These are phyloP conservation scores for Marasmius tenuissimus DNA, from an alignment of 1,284 basidiomycete genomes.

Conservation along the genomic window DNA sequence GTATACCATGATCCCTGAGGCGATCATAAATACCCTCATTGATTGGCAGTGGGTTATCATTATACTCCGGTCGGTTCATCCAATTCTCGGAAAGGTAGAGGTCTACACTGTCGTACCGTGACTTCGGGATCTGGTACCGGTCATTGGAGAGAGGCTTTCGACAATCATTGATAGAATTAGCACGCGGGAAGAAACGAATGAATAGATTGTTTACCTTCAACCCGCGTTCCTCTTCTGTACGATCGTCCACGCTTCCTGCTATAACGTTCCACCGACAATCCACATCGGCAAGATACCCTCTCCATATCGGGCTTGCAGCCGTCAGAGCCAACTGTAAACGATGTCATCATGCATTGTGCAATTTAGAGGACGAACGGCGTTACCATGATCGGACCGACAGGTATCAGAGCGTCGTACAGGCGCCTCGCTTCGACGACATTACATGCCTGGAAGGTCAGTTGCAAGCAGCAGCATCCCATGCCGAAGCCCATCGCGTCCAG, in stretches of 20 bases:
- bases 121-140: constrained; percentile 87
- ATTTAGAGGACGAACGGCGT: constrained; percentile 19
- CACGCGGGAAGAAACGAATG: constrained; percentile 8
- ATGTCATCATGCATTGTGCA: constrained; percentile 4
- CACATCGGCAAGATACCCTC: constrained; percentile 94
- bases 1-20: constrained; percentile 71
- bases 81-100: constrained; percentile 89
- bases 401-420: constrained; percentile 94
- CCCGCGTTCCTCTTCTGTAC: constrained; percentile 93
- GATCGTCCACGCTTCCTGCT: constrained; percentile 94
- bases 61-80: constrained; percentile 90
- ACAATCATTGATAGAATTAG: neutral
- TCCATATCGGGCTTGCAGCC: constrained; percentile 92
- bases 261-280: constrained; percentile 99
- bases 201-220: constrained; percentile 53
- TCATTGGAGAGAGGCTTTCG: constrained; percentile 74
- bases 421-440: constrained; percentile 89
- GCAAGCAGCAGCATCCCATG: constrained; percentile 98
- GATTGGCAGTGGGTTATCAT: constrained; percentile 84
- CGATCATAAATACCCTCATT: constrained; percentile 75
- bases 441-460: constrained; percentile 97
- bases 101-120: constrained; percentile 95
- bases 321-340: constrained; percentile 81
- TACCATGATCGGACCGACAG: constrained; percentile 93
- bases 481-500: constrained; percentile 99